These are phyloP conservation scores for Ustulina deusta DNA, from an alignment of 2,329 filamentous ascomycete species.

Conservation along the genomic window DNA sequence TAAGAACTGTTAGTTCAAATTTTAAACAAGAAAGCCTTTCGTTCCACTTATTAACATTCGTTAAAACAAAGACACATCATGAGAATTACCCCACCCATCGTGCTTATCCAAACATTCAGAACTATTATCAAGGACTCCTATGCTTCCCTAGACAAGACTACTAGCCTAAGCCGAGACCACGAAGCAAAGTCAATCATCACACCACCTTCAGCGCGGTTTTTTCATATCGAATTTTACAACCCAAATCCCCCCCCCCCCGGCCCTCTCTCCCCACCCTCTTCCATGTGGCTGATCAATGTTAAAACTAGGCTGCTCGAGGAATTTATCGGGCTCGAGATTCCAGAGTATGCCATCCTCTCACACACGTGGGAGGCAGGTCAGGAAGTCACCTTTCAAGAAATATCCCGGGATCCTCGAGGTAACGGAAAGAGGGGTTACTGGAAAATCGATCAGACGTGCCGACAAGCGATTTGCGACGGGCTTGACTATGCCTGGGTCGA, in stretches of 20 bases:
- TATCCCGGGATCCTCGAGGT: not conserved
- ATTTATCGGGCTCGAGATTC: slow-evolving; percentile 11
- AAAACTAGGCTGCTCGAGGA: slow-evolving; percentile 1
- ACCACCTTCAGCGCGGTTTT: too few species aligned
- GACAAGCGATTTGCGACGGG: not conserved
- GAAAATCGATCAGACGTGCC: not conserved
- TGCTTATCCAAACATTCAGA: too few species aligned
- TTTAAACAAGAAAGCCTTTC: too few species aligned
- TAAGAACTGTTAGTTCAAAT: too few species aligned
- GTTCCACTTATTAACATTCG: too few species aligned
- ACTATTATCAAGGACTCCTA: too few species aligned
- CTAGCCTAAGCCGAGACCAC: too few species aligned
- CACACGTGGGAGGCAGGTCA: slow-evolving; percentile 6
- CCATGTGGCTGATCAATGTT: slow-evolving; percentile 14
- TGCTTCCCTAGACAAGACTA: too few species aligned
- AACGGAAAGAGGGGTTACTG: not conserved
- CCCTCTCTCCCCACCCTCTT: too few species aligned
- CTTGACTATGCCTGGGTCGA: slow-evolving; percentile 12
- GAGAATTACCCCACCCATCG: too few species aligned
- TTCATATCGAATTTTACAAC: not conserved
- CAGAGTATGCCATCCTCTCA: slow-evolving; percentile 12
- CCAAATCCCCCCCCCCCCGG: not conserved
- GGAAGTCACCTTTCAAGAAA: slow-evolving; percentile 16
- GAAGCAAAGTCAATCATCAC: too few species aligned
- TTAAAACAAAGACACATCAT: too few species aligned